These are phyloP conservation scores for Solanum clarkiae DNA, from an alignment of 257 asterid genomes.

Conservation along the genomic window DNA sequence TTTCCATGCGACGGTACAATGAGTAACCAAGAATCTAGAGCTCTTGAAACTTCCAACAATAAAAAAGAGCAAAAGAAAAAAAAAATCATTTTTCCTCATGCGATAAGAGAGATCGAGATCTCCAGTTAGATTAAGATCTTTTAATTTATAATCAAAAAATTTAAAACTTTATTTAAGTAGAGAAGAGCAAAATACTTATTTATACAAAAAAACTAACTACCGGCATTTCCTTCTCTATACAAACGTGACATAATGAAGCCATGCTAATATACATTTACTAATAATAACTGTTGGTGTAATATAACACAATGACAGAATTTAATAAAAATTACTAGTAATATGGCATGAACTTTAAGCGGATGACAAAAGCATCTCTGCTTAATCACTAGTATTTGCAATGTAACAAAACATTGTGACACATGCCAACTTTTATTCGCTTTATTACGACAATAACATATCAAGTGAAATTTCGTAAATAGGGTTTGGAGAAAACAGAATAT, in stretches of 20 bases:
- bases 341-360: not conserved
- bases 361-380: not conserved
- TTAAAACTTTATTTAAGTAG: not conserved
- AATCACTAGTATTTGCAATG: constrained; percentile 30
- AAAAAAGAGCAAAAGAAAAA: too few relatives aligned
- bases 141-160: not conserved
- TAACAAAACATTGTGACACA: not conserved
- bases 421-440: not conserved
- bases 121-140: too few relatives aligned
- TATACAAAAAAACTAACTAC: not conserved
- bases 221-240: not conserved
- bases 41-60: too few relatives aligned
- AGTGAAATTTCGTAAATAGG: rapidly evolving
- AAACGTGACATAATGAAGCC: not conserved
- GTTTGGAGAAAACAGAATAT: too few relatives aligned
- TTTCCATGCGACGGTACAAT: not conserved
- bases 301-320: too few relatives aligned
- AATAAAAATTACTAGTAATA: not conserved
- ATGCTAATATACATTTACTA: not conserved
- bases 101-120: too few relatives aligned
- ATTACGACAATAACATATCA: too few relatives aligned
- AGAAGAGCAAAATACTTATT: not conserved
- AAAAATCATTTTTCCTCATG: too few relatives aligned
- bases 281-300: not conserved
- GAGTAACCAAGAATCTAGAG: too few relatives aligned